Evolutionary conservation across 805 yeast species (phyloP), one percentile per base, ranked within the genome.

Genomic region (Middelhovenomyces tepae): DNA sequence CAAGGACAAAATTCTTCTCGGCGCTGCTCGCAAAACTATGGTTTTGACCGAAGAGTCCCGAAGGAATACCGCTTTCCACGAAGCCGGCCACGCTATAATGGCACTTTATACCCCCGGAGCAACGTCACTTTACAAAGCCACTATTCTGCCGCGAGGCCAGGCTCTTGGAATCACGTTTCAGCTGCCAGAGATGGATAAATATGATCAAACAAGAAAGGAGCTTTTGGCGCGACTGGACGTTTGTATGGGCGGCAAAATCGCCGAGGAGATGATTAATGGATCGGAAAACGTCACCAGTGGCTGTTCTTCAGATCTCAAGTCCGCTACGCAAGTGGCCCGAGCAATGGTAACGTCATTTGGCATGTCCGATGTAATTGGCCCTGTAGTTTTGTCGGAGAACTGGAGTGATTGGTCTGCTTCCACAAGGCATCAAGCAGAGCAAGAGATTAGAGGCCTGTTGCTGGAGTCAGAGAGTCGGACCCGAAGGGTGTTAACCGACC

Each of bases 11-110:
- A 91, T 93, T 36, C 65, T 93, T 53, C 77, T 91, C 82, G 99
- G 99, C 34, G 97, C 97, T 22, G 99, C 94, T 48, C 81, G 94
- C 57, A 84, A 83, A 62, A 83, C 95, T 16, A 89, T 89, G 97
- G 96, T 91, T 24, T 73, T 91, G 65, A 87, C 98, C 18, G 96
- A 91, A 56, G 95, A 89, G 40, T 73, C 94, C 0, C 74, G 96
- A 58, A 75, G 73, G 48, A 86, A 89, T 44, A 91, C 99, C 11
- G 98, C 98, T 1, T 91, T 78, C 58, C 99, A 91, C 61, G 99
- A 91, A 64, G 99, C 98, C 13, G 99, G 99, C 3, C 99, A 91
- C 62, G 98, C 98, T 4, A 84, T 91, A 37, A 86, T 89, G 82
- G 97, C 98, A 7, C 71, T 91, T 75, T 91, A 71, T 57, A 84